These are phyloP conservation scores for Cornus kousa DNA, from an alignment of 148 eudicot species.

Conservation along the genomic window DNA sequence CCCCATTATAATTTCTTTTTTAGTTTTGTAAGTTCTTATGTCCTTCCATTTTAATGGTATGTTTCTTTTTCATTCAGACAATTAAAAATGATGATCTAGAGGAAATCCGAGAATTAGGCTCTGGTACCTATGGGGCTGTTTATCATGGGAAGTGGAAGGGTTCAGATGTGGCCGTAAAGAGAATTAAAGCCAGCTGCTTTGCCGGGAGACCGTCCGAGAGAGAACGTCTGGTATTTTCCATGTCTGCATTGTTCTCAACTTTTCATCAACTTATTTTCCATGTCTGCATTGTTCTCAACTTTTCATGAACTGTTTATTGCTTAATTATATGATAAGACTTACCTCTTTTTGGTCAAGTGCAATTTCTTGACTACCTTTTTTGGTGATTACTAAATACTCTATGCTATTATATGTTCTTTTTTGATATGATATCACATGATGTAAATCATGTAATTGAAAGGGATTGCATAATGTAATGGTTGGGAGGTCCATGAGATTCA, in stretches of 20 bases:
- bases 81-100: conserved; percentile 87
- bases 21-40: neutral
- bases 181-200: conserved; percentile 99
- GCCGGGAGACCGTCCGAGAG: conserved; percentile 91
- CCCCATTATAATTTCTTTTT: too few relatives aligned
- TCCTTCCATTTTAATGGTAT: conserved; percentile 11
- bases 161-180: conserved; percentile 95
- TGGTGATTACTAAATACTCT: neutral
- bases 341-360: neutral
- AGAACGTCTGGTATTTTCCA: conserved; percentile 72
- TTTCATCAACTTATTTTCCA: conserved; percentile 23
- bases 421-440: neutral
- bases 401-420: neutral
- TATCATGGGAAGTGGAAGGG: conserved; percentile 98
- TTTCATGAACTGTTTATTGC: neutral
- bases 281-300: neutral
- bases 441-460: too few relatives aligned
- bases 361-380: neutral
- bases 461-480: too few relatives aligned
- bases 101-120: conserved; percentile 86
- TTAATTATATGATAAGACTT: neutral
- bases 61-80: conserved; percentile 39
- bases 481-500: too few relatives aligned
- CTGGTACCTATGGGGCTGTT: conserved; percentile 96
- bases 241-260: neutral